Base-by-base conservation (phyloP, 768 basidiomycete species). In the Amyloporia xantha region DNA sequence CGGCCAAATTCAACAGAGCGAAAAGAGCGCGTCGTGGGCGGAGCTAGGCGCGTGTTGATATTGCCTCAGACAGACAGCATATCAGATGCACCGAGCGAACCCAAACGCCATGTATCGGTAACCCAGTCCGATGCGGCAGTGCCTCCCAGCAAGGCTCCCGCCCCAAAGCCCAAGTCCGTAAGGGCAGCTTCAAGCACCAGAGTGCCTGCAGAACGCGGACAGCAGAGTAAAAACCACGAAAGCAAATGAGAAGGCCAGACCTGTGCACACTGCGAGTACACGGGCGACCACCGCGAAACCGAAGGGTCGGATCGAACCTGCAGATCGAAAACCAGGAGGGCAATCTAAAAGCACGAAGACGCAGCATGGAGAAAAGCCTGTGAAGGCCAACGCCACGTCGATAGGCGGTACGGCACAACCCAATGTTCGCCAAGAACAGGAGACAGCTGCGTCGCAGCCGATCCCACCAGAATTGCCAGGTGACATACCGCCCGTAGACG, bases 11-110 rank as follows among this genome's bases (percentile, higher is more conserved):
- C 36, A 0, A 41, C 24, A 23, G 53, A 52, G 36, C 41, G 36
- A 28, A 50, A 51, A 23, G 46, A 51, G 17, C 58, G 58, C 13
- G 54, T 54, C 33, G 44, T 54, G 0, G 54, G 60, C 11, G 58
- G 61, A 2, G 58, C 61, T 4, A 21, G 61, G 24, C 53, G 61
- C 6, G 58, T 62, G 3, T 36, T 56, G 11, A 50, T 55, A 1
- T 24, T 56, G 19, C 47, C 51, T 2, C 51, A 51, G 7, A 33
- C 54, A 12, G 25, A 33, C 19, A 35, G 17, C 6, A n/a, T n/a
- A n/a, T n/a, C n/a, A n/a, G n/a, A n/a, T n/a, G n/a, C n/a, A n/a
- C n/a, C n/a, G 30, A 7, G 30, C 30, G 30, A 33, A 15, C 30
- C 30, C 9, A 15, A 7, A 33, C 30, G 30, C 30, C 9, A 33